Conservation (phyloP, 441 rosid genomes). For the Eugenia klotzschiana region DNA sequence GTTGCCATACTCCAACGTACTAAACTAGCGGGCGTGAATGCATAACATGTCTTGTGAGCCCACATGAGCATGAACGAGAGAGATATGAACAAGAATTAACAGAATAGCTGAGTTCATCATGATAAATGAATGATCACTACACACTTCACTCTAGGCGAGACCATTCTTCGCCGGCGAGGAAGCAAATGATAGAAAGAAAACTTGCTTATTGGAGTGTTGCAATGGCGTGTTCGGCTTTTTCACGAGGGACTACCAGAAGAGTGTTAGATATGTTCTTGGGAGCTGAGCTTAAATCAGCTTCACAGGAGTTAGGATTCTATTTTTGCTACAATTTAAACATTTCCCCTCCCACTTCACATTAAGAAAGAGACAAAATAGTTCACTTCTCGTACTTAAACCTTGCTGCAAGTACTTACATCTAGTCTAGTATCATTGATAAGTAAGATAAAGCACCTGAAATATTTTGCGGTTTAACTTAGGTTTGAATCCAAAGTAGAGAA, state of each 20-base stretch:
- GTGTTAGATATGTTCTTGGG: too few species aligned
- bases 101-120: not conserved
- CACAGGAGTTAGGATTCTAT: too few species aligned
- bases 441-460: not conserved
- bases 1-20: too few species aligned
- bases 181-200: too few species aligned
- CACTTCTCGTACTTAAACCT: not conserved
- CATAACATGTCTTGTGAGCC: not conserved
- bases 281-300: too few species aligned
- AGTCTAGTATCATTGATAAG: not conserved
- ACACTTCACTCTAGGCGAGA: not conserved
- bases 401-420: not conserved
- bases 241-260: too few species aligned
- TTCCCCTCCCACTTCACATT: not conserved
- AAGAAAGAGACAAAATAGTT: not conserved
- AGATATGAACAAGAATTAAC: not conserved
- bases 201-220: too few species aligned
- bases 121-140: not conserved
- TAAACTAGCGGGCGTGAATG: too few species aligned
- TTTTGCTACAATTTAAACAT: too few species aligned
- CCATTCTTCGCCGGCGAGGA: too few species aligned
- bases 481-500: not conserved
- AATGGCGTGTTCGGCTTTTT: too few species aligned
- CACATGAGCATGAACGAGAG: not conserved
- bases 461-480: not conserved